These are phyloP conservation scores for Pachyrhizus erosus DNA, from an alignment of 306 rosid species.

Conservation along the genomic window DNA sequence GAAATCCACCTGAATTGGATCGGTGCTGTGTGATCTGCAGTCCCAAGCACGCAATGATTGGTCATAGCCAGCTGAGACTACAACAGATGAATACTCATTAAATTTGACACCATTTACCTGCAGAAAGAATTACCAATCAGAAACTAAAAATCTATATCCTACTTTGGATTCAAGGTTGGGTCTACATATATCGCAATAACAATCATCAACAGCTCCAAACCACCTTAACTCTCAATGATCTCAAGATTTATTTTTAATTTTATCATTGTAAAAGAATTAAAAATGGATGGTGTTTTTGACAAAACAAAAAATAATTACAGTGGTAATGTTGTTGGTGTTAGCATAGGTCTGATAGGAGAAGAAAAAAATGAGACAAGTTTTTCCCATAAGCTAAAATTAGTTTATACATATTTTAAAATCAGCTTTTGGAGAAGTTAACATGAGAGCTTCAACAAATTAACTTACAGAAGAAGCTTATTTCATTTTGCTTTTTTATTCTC, in stretches of 20 bases:
- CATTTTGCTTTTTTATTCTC: no score
- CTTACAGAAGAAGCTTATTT: not conserved
- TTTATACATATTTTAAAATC: not conserved
- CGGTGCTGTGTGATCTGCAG: constrained; percentile 90
- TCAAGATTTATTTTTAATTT: not conserved
- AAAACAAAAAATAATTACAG: not conserved
- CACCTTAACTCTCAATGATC: not conserved
- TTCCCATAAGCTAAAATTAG: not conserved
- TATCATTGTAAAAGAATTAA: not conserved
- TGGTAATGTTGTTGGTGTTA: not conserved
- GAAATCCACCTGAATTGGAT: constrained; percentile 76
- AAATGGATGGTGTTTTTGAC: not conserved
- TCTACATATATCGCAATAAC: not conserved
- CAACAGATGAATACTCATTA: constrained; percentile 77
- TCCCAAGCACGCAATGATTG: constrained; percentile 97
- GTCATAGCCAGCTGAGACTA: constrained; percentile 93
- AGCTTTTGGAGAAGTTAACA: not conserved
- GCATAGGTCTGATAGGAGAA: not conserved
- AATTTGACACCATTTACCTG: constrained; percentile 89
- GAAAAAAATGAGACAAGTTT: not conserved
- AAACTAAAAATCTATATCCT: not conserved
- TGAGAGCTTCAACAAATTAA: not conserved
- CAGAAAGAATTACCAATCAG: constrained; percentile 15
- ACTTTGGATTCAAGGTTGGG: not conserved
- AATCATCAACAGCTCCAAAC: constrained; percentile 18